Evolutionary conservation across 164 flowering plant genomes (phyloP), one percentile per base, ranked within the genome.

Genomic region (Echeveria elegans): DNA sequence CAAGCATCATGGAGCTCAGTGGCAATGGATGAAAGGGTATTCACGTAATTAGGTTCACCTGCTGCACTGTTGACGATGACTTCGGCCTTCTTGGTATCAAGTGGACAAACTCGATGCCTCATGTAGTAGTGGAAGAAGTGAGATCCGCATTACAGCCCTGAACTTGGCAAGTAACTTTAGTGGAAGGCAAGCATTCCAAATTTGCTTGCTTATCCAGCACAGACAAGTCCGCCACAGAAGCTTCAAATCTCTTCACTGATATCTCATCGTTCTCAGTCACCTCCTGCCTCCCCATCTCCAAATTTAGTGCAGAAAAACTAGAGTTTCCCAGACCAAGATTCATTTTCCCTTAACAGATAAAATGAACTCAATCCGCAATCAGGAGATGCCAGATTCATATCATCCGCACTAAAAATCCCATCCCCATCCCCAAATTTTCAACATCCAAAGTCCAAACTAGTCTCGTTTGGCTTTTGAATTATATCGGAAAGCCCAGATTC

Each of bases 31-130:
- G 37, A 9, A 38, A 52, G 53, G 0, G 15, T 38, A 30, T 18
- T 18, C 5, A 4, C 41, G 23, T 48, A 47, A 5, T 34, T 26
- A 43, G 36, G n/a, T 5, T 47, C 32, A 63, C 50, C 59, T 40
- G 68, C 68, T 65, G 24, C 68, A 65, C 58, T 65, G 68, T 69
- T 62, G 63, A 71, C 73, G 18, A 60, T 61, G n/a, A 71, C 73
- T 66, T 59, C 43, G 47, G 66, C 64, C 36, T 68, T 71, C 62
- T 71, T 71, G 28, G 73, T 38, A 18, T 71, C 69, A 59, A 37
- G 45, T 26, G 48, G 60, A 10, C 73, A 71, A 59, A 71, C 73
- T 19, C 32, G 67, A 48, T 71, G 73, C 69, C 69, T 59, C 32
- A 66, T 71, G 43, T 71, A 68, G 66, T 71, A 71, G 66, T 71